Base-by-base conservation (phyloP, 306 rosid species). In the Lathyrus oleraceus region DNA sequence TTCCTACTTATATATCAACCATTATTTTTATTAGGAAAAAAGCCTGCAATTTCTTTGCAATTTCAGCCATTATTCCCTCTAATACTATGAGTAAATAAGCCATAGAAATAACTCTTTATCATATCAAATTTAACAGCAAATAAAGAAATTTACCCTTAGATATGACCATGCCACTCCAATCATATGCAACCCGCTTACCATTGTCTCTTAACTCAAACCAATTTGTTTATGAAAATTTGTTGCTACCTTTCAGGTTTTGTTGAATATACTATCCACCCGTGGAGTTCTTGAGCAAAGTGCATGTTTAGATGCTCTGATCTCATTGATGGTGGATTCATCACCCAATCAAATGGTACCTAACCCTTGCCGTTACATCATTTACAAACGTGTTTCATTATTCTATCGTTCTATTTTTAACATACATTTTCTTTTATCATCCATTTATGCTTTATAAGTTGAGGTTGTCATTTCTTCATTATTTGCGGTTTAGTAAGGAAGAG, bases 281-380 rank as follows among this genome's bases (percentile, higher is more conserved):
- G 92, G 97, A 58, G 94, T 85, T 54, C 87, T 75, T 47, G 97
- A 88, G 80, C 94, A 90, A 84, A 87, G 92, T 35, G 97, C 94
- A 45, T 94, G 97, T 75, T 83, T 94, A 60, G 98, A 94, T 74
- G 98, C 97, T 65, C 79, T 94, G 67, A 77, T 91, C 75, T 81
- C 95, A 8, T 81, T 90, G 69, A 90, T 94, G 97, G 80, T 94
- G 89, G 97, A 94, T 79, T 94, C 97, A 1, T 81, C 91, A 6
- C 77, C 79, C 70, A 94, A 94, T 87, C 98, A 94, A 83, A 84
- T 77, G 98, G 98, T 93, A 85, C 20, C 60, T 71, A 44, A 70
- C 21, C 61, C 48, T 71, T 11, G 43, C 2, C 42, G 66, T 10
- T 23, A 60, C 35, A 63, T 67, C 28, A 52, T 20, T 63, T 47